Percentiles rank a stretch among this genome's conserved stretches.
phyloP scores from a whole-genome alignment of 2,329 filamentous ascomycete genomes.

The Colletotrichum abscissum region DNA sequence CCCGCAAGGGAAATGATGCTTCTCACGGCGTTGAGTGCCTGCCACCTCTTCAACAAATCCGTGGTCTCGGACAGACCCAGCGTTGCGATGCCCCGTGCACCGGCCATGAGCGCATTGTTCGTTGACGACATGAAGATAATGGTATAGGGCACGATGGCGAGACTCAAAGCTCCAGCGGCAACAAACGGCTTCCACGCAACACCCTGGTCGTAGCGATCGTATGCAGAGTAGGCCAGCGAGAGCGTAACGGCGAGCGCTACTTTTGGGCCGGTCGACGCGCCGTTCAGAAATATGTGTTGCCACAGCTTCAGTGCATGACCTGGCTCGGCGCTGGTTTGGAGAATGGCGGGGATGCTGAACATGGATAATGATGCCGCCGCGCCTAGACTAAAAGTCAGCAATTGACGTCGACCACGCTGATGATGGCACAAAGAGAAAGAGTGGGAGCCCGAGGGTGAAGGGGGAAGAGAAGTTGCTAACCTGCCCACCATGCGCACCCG shows the following conservation, averaged over 20 bases:
- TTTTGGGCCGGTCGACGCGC: slow-evolving; percentile 50
- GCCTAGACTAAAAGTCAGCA: slow-evolving; percentile 42
- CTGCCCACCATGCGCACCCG: slow-evolving; percentile 32
- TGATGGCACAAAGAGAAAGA: not conserved
- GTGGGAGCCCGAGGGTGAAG: not conserved
- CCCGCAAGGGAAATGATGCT: slow-evolving; percentile 26
- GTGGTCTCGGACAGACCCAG: slow-evolving; percentile 22
- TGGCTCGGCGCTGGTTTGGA: slow-evolving; percentile 41
- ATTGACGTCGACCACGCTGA: not conserved
- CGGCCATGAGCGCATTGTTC: slow-evolving; percentile 45
- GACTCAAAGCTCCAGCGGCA: slow-evolving; percentile 45
- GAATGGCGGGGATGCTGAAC: slow-evolving; percentile 45
- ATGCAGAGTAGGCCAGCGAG: slow-evolving; percentile 50
- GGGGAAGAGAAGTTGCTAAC: not conserved
- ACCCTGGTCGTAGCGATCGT: slow-evolving; percentile 42
- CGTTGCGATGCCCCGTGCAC: slow-evolving; percentile 30
- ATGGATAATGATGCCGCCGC: slow-evolving; percentile 50
- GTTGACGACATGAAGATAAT: slow-evolving; percentile 49
- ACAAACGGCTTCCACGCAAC: slow-evolving; percentile 48
- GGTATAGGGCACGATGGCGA: slow-evolving; percentile 54
- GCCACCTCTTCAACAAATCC: slow-evolving; percentile 33
- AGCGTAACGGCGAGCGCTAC: slow-evolving; percentile 45
- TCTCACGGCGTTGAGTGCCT: slow-evolving; percentile 30
- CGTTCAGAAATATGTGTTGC: slow-evolving; percentile 50
- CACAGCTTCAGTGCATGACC: slow-evolving; percentile 48